Conservation (phyloP, 441 rosid species). For the Capsella rubella region DNA sequence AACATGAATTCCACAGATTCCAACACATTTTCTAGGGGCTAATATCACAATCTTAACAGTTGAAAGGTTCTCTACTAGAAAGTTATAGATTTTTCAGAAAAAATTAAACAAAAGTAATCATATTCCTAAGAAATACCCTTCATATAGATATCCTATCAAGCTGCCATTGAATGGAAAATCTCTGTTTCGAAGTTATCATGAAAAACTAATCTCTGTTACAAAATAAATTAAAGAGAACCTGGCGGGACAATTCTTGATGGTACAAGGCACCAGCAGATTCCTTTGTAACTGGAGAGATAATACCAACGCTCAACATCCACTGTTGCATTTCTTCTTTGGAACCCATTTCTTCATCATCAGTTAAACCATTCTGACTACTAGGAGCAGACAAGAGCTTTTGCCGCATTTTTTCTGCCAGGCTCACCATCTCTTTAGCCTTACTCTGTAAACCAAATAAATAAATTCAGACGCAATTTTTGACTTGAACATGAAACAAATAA, state of each 20-base stretch:
- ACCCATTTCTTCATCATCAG: slow-evolving; percentile 87
- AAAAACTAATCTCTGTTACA: slow-evolving; percentile 34
- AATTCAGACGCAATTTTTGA: slow-evolving; percentile 16
- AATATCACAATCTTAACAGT: slow-evolving; percentile 7
- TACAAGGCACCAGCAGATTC: slow-evolving; percentile 95
- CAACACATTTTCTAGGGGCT: background rate
- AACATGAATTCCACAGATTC: slow-evolving; percentile 7
- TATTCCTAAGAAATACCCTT: background rate
- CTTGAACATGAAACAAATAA: background rate
- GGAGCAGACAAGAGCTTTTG: slow-evolving; percentile 81
- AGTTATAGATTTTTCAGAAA: background rate
- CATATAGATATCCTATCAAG: slow-evolving; percentile 5
- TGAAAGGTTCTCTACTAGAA: slow-evolving; percentile 14
- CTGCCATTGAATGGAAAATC: background rate
- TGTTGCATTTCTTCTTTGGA: slow-evolving; percentile 95
- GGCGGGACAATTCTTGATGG: slow-evolving; percentile 90
- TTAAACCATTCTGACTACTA: slow-evolving; percentile 56
- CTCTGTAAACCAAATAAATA: slow-evolving; percentile 56
- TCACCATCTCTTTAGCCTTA: slow-evolving; percentile 96
- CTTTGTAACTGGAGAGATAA: slow-evolving; percentile 92
- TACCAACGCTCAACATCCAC: slow-evolving; percentile 94
- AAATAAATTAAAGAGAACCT: slow-evolving; percentile 55
- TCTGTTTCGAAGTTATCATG: background rate
- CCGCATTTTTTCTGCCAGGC: slow-evolving; percentile 92
- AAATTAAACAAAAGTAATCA: background rate